These are phyloP conservation scores for Oleoguttula mirabilis DNA, from an alignment of 495 filamentous ascomycete species.

Conservation along the genomic window DNA sequence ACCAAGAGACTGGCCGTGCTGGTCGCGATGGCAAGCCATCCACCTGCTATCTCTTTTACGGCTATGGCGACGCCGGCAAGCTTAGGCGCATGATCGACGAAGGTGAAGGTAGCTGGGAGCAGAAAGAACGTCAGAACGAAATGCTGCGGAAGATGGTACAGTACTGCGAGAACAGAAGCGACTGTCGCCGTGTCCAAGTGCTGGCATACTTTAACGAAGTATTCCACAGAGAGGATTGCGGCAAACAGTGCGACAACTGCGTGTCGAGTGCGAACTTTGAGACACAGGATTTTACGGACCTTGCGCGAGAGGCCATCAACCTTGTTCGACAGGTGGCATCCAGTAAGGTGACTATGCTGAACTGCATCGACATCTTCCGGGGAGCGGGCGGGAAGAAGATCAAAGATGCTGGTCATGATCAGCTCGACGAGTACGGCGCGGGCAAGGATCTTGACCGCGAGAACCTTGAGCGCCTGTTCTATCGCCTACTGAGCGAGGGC, in stretches of 20 bases:
- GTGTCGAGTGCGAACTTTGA: constrained; percentile 53
- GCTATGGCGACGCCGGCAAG: constrained; percentile 55
- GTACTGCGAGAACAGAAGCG: constrained; percentile 75
- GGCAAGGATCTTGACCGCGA: constrained; percentile 46
- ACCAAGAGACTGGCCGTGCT: constrained; percentile 91
- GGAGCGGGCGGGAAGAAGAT: constrained; percentile 42
- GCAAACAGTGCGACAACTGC: constrained; percentile 76
- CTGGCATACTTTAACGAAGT: constrained; percentile 83
- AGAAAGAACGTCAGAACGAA: constrained; percentile 67
- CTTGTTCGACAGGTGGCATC: constrained; percentile 44
- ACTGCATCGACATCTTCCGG: constrained; percentile 49
- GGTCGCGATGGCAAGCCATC: constrained; percentile 81
- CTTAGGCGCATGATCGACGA: constrained; percentile 65
- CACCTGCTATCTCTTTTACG: constrained; percentile 81
- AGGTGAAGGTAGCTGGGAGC: constrained; percentile 57
- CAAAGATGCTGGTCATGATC: constrained; percentile 36
- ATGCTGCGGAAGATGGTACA: constrained; percentile 76
- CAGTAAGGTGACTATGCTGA: constrained; percentile 37
- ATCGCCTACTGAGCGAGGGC: constrained; percentile 49
- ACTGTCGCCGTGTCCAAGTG: constrained; percentile 79
- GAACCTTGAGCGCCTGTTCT: constrained; percentile 53
- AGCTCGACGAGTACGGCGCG: constrained; percentile 40
- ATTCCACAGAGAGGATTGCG: constrained; percentile 61
- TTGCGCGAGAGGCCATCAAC: constrained; percentile 53
- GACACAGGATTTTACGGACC: constrained; percentile 58